Evolutionary conservation across 768 basidiomycete species (phyloP).

Genomic region (Suillus clintonianus): DNA sequence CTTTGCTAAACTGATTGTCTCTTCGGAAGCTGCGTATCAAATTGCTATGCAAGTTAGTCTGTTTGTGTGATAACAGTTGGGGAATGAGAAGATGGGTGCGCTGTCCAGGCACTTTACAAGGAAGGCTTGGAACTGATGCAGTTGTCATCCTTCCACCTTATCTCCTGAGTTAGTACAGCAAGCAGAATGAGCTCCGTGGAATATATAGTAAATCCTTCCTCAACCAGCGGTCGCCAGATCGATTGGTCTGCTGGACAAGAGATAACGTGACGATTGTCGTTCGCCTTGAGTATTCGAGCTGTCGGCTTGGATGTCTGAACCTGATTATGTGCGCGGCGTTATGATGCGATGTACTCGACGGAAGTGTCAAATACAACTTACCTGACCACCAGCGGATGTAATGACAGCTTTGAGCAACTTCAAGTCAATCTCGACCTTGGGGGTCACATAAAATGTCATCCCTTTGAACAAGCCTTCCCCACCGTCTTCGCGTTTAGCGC

Average conservation of each 20-base stretch:
- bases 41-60: neutral
- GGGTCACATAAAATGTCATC: slow-evolving; percentile 75
- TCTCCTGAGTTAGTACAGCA: slow-evolving; percentile 63
- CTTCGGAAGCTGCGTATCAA: neutral
- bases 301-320: slow-evolving; percentile 53
- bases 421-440: slow-evolving; percentile 56
- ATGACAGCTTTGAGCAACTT: slow-evolving; percentile 72
- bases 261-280: slow-evolving; percentile 57
- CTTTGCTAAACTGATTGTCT: neutral
- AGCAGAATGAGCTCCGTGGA: slow-evolving; percentile 67
- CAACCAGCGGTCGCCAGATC: slow-evolving; percentile 65
- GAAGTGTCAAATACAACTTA: slow-evolving; percentile 29
- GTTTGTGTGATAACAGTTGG: neutral
- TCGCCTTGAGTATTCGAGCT: slow-evolving; percentile 51
- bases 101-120: neutral
- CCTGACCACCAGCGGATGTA: slow-evolving; percentile 69
- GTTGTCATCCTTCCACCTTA: slow-evolving; percentile 57
- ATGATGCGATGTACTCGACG: neutral
- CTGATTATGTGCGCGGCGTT: slow-evolving; percentile 23
- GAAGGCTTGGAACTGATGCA: slow-evolving; percentile 15
- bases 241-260: slow-evolving; percentile 64
- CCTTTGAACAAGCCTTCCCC: slow-evolving; percentile 59
- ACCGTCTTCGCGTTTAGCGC: slow-evolving; percentile 49
- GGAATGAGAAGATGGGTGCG: neutral
- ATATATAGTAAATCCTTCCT: slow-evolving; percentile 59